phyloP scores from a whole-genome alignment of 306 rosid genomes.

The Crotalaria pallida region DNA sequence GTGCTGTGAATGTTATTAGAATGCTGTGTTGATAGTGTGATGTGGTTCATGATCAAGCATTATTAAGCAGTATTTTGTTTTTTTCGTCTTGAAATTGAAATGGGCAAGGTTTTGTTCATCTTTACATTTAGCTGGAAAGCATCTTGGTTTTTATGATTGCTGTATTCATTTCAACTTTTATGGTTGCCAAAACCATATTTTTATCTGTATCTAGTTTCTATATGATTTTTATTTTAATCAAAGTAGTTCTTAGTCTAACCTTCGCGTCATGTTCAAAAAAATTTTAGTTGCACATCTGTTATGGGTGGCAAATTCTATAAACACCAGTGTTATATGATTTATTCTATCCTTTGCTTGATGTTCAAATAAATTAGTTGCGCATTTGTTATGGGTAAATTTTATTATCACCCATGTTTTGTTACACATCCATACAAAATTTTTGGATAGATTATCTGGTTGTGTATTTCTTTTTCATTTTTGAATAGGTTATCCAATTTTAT shows the following conservation, averaged over 20 bases:
- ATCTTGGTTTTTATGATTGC: conserved; percentile 49
- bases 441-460: too few species aligned
- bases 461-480: too few species aligned
- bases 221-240: conserved; percentile 32
- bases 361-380: too few species aligned
- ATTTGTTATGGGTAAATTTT: too few species aligned
- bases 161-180: conserved; percentile 52
- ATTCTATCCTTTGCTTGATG: too few species aligned
- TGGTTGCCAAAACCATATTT: conserved; percentile 45
- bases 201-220: conserved; percentile 46
- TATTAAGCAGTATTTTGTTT: conserved; percentile 51
- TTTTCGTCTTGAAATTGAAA: conserved; percentile 38
- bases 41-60: conserved; percentile 49
- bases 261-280: not conserved
- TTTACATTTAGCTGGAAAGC: conserved; percentile 62
- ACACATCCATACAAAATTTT: too few species aligned
- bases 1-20: conserved; percentile 46
- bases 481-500: too few species aligned
- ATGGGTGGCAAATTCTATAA: too few species aligned
- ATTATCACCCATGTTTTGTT: too few species aligned
- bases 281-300: not conserved
- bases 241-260: not conserved
- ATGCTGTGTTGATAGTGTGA: conserved; percentile 74
- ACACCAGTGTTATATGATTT: too few species aligned
- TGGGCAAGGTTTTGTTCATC: conserved; percentile 69